These are phyloP conservation scores for Trichoderma citrinoviride DNA, from an alignment of 2,329 filamentous ascomycete species.

Conservation along the genomic window DNA sequence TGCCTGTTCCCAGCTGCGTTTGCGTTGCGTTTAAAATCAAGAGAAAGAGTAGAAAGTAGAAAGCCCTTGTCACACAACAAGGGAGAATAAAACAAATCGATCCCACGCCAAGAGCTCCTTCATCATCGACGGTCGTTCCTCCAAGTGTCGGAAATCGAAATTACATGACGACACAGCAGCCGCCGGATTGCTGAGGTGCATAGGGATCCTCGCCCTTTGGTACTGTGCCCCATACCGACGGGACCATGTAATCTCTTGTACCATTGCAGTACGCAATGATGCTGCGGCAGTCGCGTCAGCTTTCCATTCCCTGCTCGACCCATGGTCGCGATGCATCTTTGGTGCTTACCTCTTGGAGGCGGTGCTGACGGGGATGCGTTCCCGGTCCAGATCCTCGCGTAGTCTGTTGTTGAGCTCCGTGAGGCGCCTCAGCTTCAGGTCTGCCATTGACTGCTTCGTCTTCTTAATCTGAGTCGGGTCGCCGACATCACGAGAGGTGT, in stretches of 20 bases:
- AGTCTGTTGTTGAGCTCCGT: conserved; percentile 96
- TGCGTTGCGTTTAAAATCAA: conserved; percentile 21
- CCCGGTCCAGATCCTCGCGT: conserved; percentile 92
- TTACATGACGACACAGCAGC: conserved; percentile 96
- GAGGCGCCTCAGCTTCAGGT: conserved; percentile 92
- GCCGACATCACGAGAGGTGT: conserved; percentile 65
- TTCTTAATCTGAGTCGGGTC: conserved; percentile 72
- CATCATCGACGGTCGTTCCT: conserved; percentile 30
- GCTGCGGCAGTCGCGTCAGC: conserved; percentile 48
- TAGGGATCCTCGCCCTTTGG: conserved; percentile 98
- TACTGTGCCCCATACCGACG: conserved; percentile 91
- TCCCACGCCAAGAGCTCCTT: conserved; percentile 20
- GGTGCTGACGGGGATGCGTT: conserved; percentile 92
- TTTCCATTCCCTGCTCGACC: not conserved
- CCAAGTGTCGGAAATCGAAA: conserved; percentile 10
- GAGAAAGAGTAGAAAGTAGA: conserved; percentile 3
- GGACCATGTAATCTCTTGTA: conserved; percentile 98
- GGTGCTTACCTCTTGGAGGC: conserved; percentile 76
- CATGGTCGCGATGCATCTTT: not conserved
- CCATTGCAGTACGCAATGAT: conserved; percentile 98
- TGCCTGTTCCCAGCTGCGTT: conserved; percentile 27
- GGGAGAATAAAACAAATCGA: conserved; percentile 27
- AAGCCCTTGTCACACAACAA: conserved; percentile 27
- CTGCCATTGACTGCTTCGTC: conserved; percentile 99
- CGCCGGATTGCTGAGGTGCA: conserved; percentile 85